A percentile compares a stretch with the other conserved stretches of the same genome.
Conservation (phyloP, 306 rosid genomes). For the Cicer bijugum region DNA sequence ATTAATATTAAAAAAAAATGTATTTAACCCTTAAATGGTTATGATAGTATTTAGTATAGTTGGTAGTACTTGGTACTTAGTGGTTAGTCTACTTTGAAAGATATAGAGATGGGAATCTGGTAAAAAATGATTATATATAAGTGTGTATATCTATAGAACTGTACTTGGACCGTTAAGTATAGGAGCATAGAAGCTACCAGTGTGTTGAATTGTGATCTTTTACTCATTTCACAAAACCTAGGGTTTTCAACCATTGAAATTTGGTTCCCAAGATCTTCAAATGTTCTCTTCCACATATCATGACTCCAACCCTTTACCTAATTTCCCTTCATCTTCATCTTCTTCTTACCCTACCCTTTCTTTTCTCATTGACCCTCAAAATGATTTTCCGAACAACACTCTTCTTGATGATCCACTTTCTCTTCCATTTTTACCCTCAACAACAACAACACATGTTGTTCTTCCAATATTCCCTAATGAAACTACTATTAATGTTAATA, state of each 20-base stretch:
- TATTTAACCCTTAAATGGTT: neutral
- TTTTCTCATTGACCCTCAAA: constrained; percentile 40
- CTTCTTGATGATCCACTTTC: constrained; percentile 45
- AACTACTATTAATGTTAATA: neutral
- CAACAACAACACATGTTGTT: constrained; percentile 18
- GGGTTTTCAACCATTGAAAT: constrained; percentile 51
- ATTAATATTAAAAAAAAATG: too few relatives aligned
- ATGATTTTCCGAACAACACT: constrained; percentile 41
- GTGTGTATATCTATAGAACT: constrained; percentile 20
- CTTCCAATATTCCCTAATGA: constrained; percentile 35
- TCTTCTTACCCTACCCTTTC: constrained; percentile 46
- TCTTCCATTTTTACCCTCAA: constrained; percentile 46
- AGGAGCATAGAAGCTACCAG: constrained; percentile 56
- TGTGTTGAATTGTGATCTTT: constrained; percentile 51
- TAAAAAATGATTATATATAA: constrained; percentile 48
- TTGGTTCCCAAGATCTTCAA: constrained; percentile 40
- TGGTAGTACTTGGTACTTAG: constrained; percentile 42
- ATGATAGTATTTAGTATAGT: neutral
- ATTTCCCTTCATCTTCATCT: constrained; percentile 48
- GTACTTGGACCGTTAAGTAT: constrained; percentile 55
- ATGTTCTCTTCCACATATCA: constrained; percentile 66
- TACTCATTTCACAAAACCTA: constrained; percentile 43
- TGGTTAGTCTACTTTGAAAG: constrained; percentile 33
- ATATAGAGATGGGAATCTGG: constrained; percentile 43
- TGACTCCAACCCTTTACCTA: constrained; percentile 53